Evolutionary conservation across 805 yeast species (phyloP), one percentile per base, ranked within the genome.

Genomic region (Jamesozyma lodderae): DNA sequence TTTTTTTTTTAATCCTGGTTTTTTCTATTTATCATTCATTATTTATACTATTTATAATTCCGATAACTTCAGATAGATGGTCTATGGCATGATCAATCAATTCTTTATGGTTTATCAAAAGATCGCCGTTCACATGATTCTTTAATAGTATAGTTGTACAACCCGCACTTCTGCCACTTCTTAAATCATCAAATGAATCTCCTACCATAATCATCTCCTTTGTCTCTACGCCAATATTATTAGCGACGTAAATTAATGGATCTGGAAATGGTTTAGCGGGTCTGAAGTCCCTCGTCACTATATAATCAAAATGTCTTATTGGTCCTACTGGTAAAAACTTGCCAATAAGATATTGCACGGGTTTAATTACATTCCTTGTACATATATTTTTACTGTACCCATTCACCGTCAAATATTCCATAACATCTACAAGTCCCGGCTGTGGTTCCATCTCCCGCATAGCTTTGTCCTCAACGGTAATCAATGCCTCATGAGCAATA

Each of bases 201-300:
- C 88, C 88, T 13, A 80, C 81, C 87, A 80, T 80, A 5, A 79
- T 52, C 22, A 79, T 44, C 28, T 70, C 62, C 14, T 56, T 46
- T 0, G 81, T 73, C 1, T 55, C 47, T 14, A 71, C 35, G 1
- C 63, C 65, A 77, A 81, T 73, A 3, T 48, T 36, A 27, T 61
- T 42, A 2, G 79, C 72, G 18, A 80, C 78, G 45, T 76, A 73
- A 16, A 72, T 52, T 29, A 80, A 52, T 3, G 86, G 84, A 31
- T 69, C 72, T 0, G 84, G 82, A 9, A 73, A 65, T 1, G 87
- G 87, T 49, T 80, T 80, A 13, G 86, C 74, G 0, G 86, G 86
- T 31, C 64, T 57, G 52, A 79, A 80, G 14, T 73, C 75, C 30
- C 87, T 66, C 0, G 87, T 80, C 2, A 80, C 51, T 1, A 77